Conservation (phyloP, 805 yeast species). For the Ogataea dorogensis region DNA sequence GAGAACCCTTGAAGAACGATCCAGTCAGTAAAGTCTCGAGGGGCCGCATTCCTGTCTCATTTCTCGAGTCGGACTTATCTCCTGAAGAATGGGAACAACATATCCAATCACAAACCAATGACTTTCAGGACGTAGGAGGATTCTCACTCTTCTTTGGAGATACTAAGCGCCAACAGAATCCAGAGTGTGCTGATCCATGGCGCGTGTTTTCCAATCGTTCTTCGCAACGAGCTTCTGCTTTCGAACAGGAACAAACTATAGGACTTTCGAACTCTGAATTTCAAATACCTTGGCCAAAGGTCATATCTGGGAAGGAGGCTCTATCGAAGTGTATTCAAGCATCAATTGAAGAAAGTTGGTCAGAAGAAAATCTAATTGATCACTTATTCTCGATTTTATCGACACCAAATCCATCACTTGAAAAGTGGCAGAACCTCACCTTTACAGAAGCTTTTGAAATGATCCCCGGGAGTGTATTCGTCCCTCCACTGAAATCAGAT, state of each 20-base stretch:
- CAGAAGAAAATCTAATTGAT: slow-evolving; percentile 43
- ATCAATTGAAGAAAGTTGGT: slow-evolving; percentile 19
- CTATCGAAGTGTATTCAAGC: slow-evolving; percentile 40
- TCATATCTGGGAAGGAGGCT: slow-evolving; percentile 60
- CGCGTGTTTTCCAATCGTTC: slow-evolving; percentile 50
- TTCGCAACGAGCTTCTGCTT: slow-evolving; percentile 27
- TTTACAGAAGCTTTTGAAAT: slow-evolving; percentile 37
- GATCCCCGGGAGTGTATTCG: slow-evolving; percentile 60
- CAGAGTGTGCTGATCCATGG: slow-evolving; percentile 35
- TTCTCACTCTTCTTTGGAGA: slow-evolving; percentile 60
- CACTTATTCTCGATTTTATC: slow-evolving; percentile 57
- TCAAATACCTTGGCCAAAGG: slow-evolving; percentile 75
- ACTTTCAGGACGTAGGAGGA: slow-evolving; percentile 51
- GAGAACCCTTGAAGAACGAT: slow-evolving; percentile 42
- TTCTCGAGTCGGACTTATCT: slow-evolving; percentile 30
- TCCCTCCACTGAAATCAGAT: slow-evolving; percentile 57
- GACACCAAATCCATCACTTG: slow-evolving; percentile 33
- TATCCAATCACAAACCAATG: slow-evolving; percentile 28
- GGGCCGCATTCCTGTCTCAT: slow-evolving; percentile 45
- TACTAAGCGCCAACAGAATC: slow-evolving; percentile 29
- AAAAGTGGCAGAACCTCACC: slow-evolving; percentile 29
- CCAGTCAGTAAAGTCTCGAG: slow-evolving; percentile 37
- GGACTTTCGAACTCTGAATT: slow-evolving; percentile 71
- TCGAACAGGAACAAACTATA: slow-evolving; percentile 34
- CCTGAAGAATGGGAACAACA: slow-evolving; percentile 47